phyloP scores from a whole-genome alignment of 768 basidiomycete genomes.

The Termitomyces sp. region DNA sequence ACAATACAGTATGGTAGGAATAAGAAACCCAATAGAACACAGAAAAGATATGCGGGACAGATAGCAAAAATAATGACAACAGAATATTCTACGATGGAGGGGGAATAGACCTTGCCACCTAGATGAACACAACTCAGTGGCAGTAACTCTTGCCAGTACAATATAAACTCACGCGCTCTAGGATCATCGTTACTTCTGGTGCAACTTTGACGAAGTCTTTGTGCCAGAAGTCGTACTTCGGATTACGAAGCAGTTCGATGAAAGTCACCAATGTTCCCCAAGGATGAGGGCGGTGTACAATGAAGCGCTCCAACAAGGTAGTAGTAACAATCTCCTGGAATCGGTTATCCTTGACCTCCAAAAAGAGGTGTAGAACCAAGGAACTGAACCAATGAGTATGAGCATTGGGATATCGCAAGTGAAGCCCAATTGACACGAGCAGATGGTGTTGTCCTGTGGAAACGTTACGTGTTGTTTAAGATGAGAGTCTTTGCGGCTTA shows the following conservation, averaged over 20 bases:
- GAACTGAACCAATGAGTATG: constrained; percentile 99
- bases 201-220: constrained; percentile 81
- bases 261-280: constrained; percentile 95
- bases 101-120: constrained; percentile 80
- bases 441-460: constrained; percentile 88
- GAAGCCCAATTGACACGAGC: constrained; percentile 87
- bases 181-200: constrained; percentile 80
- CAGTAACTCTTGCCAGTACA: not conserved
- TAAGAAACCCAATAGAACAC: constrained; percentile 57
- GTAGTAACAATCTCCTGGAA: constrained; percentile 83
- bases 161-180: constrained; percentile 64
- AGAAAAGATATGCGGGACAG: constrained; percentile 73
- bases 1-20: constrained; percentile 80
- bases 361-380: constrained; percentile 83
- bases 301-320: constrained; percentile 88
- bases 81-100: constrained; percentile 59
- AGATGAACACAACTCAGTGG: constrained; percentile 2
- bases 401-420: constrained; percentile 95
- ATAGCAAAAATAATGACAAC: constrained; percentile 69
- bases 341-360: constrained; percentile 69
- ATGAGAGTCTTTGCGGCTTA: constrained; percentile 25
- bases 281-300: constrained; percentile 93
- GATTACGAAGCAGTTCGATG: constrained; percentile 88
- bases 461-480: not conserved
- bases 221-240: constrained; percentile 88